Base-by-base conservation (phyloP, 192 early-diverging fungal species). In the Coemansia sp. region DNA sequence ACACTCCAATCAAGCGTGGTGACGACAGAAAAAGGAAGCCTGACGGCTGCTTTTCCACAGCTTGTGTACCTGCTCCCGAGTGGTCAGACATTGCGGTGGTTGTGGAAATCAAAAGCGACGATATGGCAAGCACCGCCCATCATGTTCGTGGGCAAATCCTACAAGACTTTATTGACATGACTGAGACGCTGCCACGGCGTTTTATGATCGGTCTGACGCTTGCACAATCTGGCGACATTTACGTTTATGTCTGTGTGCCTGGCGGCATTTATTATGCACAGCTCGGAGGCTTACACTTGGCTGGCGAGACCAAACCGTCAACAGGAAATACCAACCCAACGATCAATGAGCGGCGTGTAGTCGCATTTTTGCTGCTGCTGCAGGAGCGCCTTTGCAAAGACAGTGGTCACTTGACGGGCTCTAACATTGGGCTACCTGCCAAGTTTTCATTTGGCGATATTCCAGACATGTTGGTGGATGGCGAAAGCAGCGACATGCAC, bases 171-270 rank as follows among this genome's bases (percentile, higher is more conserved):
- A 41, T 41, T 6, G 38, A 59, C 17, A 59, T 59, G 58, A 4
- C 29, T 21, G 23, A 24, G 35, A 23, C 2, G 5, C 38, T 25
- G 17, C 37, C 58, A 4, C 37, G 39, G 37, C 39, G 58, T 9
- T 59, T 59, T 47, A 59, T 59, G 39, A 24, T 59, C 23, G 37
- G 58, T 2, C 22, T 59, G 39, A 45, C 58, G 11, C 38, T 59
- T 47, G 58, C 35, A 2, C 41, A 23, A 22, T 3, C 4, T 39
- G 38, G 58, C 37, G 12, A 14, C 8, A 43, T 59, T 11, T 22
- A 24, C 11, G 35, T 59, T 19, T 25, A 43, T 17, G 21, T 41
- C 0, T 45, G 41, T 41, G 14, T 43, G 38, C 58, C 58, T 27
- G 29, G 58, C 21, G 11, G 58, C 0, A 41, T 59, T 19, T 59